A percentile compares a stretch with the other conserved stretches of the same genome.
Evolutionary conservation across 768 basidiomycete genomes (phyloP).

Genomic region (Daedalea quercina): DNA sequence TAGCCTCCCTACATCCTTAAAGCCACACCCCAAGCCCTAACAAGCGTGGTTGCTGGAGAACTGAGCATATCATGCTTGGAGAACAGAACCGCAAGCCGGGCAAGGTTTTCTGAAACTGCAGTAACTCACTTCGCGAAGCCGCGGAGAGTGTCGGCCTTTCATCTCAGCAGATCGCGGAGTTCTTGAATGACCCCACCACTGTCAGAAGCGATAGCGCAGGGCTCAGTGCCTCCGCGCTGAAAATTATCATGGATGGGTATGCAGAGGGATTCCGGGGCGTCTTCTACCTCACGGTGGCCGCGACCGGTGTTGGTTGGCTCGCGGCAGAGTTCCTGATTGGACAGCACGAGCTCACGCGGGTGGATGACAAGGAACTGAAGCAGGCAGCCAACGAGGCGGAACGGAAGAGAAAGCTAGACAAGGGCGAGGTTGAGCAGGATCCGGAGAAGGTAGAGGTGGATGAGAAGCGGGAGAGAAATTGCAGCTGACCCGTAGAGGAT

Average conservation of each 20-base stretch:
- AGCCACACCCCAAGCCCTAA: too few relatives aligned
- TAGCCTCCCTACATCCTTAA: too few relatives aligned
- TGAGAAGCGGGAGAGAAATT: too few relatives aligned
- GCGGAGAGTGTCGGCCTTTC: conserved; percentile 5
- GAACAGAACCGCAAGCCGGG: too few relatives aligned
- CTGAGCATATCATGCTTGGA: too few relatives aligned
- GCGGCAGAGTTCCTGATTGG: conserved; percentile 9
- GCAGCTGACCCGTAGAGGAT: too few relatives aligned
- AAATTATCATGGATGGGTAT: conserved; percentile 10
- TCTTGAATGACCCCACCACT: conserved; percentile 14
- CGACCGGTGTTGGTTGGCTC: conserved; percentile 8
- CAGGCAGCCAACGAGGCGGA: neutral
- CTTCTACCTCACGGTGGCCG: conserved; percentile 15
- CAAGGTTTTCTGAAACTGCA: too few relatives aligned
- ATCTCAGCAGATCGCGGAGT: conserved; percentile 3
- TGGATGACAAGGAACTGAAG: conserved; percentile 13
- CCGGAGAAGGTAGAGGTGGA: too few relatives aligned
- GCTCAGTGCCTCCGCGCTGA: neutral
- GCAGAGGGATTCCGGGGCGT: conserved; percentile 14
- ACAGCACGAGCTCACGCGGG: conserved; percentile 11
- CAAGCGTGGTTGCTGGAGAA: too few relatives aligned
- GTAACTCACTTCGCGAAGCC: conserved; percentile 7
- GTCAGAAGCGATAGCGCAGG: conserved; percentile 7
- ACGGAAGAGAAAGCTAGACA: too few relatives aligned
- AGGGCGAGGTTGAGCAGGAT: too few relatives aligned